These are phyloP conservation scores for Arabidopsis suecica DNA, from an alignment of 345 rosid species.

Conservation along the genomic window DNA sequence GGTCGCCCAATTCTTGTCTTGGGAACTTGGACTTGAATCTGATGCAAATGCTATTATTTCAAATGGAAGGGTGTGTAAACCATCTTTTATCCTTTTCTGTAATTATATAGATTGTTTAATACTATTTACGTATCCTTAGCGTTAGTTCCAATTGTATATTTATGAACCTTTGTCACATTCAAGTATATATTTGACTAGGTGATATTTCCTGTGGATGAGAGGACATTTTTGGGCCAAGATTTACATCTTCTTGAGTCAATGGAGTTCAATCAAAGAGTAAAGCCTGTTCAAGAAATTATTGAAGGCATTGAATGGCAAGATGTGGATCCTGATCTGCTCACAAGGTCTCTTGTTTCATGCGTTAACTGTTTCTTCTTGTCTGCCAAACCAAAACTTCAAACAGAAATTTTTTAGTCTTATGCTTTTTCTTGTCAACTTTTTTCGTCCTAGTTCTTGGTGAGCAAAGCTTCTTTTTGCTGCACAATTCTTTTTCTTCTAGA, in stretches of 20 bases:
- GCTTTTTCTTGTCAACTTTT: slow-evolving; percentile 4
- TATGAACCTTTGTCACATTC: slow-evolving; percentile 17
- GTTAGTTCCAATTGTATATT: slow-evolving; percentile 1
- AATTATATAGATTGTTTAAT: neutral
- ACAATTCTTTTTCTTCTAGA: slow-evolving; percentile 15
- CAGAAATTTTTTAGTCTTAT: neutral
- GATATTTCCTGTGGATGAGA: slow-evolving; percentile 61
- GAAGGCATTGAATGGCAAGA: slow-evolving; percentile 85
- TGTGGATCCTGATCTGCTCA: slow-evolving; percentile 81
- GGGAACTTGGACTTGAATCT: slow-evolving; percentile 68
- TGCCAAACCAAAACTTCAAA: slow-evolving; percentile 2
- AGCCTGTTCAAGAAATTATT: slow-evolving; percentile 76
- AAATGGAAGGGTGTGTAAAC: slow-evolving; percentile 81
- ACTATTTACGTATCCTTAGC: neutral
- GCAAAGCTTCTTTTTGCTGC: slow-evolving; percentile 34
- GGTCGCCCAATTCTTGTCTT: slow-evolving; percentile 68
- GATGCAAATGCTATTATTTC: slow-evolving; percentile 80
- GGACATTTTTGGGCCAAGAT: slow-evolving; percentile 81
- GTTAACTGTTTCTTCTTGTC: slow-evolving; percentile 21
- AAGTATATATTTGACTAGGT: slow-evolving; percentile 53
- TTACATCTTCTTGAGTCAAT: slow-evolving; percentile 82
- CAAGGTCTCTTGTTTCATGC: slow-evolving; percentile 65
- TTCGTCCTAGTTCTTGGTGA: slow-evolving; percentile 22
- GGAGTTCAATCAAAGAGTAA: slow-evolving; percentile 82
- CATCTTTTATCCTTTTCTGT: slow-evolving; percentile 7